Evolutionary conservation across 1,139 yeast species (phyloP).

Genomic region (Pichia sp.): DNA sequence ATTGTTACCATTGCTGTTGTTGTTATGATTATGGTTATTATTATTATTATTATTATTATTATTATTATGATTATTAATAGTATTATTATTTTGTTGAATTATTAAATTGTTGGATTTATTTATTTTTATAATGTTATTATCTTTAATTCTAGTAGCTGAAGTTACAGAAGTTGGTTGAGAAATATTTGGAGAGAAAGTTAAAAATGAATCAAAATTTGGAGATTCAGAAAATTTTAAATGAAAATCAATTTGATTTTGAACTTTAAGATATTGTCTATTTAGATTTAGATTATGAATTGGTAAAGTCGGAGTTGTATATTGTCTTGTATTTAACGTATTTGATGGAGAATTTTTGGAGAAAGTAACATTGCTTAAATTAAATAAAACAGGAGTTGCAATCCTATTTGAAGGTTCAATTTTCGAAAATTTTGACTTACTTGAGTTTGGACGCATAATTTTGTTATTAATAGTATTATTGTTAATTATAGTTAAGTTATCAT

Average conservation of each 20-base stretch:
- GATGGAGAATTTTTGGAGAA: neutral
- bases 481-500: no score
- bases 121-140: constrained; percentile 4
- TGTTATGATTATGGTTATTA: neutral
- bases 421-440: no score
- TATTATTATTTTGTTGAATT: no score
- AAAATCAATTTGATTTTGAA: neutral
- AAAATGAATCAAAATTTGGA: constrained; percentile 10
- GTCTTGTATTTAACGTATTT: neutral
- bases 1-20: neutral
- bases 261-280: neutral
- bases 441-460: no score
- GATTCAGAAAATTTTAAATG: constrained; percentile 6
- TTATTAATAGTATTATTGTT: no score
- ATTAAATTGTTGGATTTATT: neutral
- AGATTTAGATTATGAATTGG: constrained; percentile 4
- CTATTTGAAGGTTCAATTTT: neutral
- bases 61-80: neutral
- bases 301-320: constrained; percentile 5
- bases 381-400: neutral
- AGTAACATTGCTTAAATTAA: neutral
- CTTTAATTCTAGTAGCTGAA: neutral
- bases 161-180: constrained; percentile 2
- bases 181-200: constrained; percentile 10
- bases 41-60: neutral